Evolutionary conservation across 2,329 filamentous ascomycete genomes (phyloP).

Genomic region (Calonectria naviculata): DNA sequence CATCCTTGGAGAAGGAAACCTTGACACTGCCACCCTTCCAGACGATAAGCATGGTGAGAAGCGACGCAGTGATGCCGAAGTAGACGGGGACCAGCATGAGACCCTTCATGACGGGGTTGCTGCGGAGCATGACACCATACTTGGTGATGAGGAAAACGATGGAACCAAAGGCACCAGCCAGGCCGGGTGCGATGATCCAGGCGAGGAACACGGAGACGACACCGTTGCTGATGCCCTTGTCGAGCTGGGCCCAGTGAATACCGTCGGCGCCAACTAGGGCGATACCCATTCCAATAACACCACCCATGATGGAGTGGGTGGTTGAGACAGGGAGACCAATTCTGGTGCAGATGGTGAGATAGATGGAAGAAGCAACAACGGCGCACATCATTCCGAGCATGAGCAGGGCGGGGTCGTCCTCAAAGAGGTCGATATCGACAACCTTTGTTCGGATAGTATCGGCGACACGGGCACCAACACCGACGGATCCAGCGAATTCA

Average conservation of each 20-base stretch:
- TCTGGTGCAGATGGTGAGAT: conserved; percentile 66
- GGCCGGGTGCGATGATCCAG: conserved; percentile 69
- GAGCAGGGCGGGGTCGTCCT: conserved; percentile 60
- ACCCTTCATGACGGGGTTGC: conserved; percentile 64
- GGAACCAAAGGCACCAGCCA: conserved; percentile 65
- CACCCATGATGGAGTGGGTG: conserved; percentile 71
- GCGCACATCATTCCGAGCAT: conserved; percentile 72
- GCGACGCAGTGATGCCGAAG: conserved; percentile 65
- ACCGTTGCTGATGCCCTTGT: conserved; percentile 48
- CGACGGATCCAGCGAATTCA: conserved; percentile 70
- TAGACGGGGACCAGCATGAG: conserved; percentile 65
- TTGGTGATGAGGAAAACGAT: conserved; percentile 69
- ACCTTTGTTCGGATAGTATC: conserved; percentile 73
- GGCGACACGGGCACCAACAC: conserved; percentile 69
- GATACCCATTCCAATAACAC: conserved; percentile 70
- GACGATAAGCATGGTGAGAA: conserved; percentile 71
- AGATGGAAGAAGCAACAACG: conserved; percentile 63
- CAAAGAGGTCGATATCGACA: conserved; percentile 61
- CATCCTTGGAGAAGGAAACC: conserved; percentile 45
- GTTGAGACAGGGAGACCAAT: conserved; percentile 70
- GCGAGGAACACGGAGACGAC: conserved; percentile 69
- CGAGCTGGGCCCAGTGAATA: conserved; percentile 65
- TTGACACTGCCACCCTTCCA: conserved; percentile 61
- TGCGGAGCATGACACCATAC: conserved; percentile 66
- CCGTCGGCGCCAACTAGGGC: conserved; percentile 62